Evolutionary conservation across 2,329 filamentous ascomycete species (phyloP).

Genomic region (Gremmenia infestans): DNA sequence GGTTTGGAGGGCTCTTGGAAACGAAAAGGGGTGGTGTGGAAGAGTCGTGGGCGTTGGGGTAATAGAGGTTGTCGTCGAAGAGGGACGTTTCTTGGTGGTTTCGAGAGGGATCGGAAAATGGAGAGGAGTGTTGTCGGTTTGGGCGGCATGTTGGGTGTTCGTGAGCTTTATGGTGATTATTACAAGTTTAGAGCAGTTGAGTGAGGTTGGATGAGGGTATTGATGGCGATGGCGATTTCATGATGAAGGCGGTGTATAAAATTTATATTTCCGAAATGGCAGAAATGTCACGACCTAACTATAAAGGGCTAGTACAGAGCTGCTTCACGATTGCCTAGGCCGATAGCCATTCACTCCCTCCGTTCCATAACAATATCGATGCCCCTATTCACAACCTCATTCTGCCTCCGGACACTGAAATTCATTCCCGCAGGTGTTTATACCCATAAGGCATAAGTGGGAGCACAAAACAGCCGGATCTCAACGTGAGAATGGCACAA

Average conservation of each 20-base stretch:
- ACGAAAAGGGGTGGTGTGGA: background rate
- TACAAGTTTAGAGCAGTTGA: background rate
- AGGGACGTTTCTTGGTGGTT: background rate
- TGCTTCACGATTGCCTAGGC: background rate
- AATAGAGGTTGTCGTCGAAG: background rate
- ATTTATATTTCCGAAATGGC: background rate
- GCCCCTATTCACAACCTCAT: background rate
- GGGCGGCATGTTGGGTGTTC: constrained; percentile 4
- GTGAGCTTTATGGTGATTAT: background rate
- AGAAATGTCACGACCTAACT: background rate
- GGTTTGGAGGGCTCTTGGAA: too few relatives aligned
- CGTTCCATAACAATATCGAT: background rate
- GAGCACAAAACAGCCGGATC: background rate
- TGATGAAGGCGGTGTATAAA: background rate
- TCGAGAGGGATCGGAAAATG: background rate
- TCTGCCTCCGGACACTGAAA: too few relatives aligned
- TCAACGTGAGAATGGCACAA: background rate
- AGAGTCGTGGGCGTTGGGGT: background rate
- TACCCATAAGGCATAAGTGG: background rate
- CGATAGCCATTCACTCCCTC: background rate
- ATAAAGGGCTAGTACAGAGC: background rate
- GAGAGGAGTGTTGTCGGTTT: background rate
- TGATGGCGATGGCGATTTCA: background rate
- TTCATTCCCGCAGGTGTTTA: background rate
- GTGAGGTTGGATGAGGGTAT: background rate